Evolutionary conservation across 2,329 filamentous ascomycete species (phyloP).

Genomic region (Botryotinia globosa): DNA sequence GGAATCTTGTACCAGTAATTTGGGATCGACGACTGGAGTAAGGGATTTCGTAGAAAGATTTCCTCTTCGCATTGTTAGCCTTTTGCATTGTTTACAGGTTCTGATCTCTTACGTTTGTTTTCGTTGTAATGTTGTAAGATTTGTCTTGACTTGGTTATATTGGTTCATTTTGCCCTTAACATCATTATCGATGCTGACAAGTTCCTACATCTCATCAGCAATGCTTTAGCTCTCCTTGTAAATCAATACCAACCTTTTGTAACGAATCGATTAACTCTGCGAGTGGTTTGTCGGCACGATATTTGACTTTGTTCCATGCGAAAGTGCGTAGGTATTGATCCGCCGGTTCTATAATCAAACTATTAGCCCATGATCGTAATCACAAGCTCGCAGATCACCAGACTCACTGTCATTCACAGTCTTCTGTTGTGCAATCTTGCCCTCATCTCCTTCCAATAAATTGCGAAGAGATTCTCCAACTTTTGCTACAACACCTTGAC

Average conservation of each 20-base stretch:
- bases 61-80: constrained; percentile 54
- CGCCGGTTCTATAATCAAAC: constrained; percentile 68
- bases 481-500: constrained; percentile 80
- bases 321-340: constrained; percentile 89
- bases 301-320: constrained; percentile 97
- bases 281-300: constrained; percentile 87
- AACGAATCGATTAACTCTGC: constrained; percentile 82
- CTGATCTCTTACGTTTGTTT: constrained; percentile 70
- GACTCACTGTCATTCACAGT: constrained; percentile 78
- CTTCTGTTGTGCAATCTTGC: constrained; percentile 70
- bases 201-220: constrained; percentile 57
- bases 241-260: constrained; percentile 64
- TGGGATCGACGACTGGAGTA: constrained; percentile 80
- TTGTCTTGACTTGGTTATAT: constrained; percentile 89
- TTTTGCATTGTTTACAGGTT: not conserved
- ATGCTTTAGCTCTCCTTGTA: not conserved
- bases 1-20: constrained; percentile 78
- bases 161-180: constrained; percentile 92
- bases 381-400: not conserved
- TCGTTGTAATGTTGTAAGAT: constrained; percentile 74
- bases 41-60: constrained; percentile 94
- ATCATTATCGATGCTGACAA: constrained; percentile 89
- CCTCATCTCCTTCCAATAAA: constrained; percentile 39
- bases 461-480: constrained; percentile 48
- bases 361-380: constrained; percentile 18